These are phyloP conservation scores for baker's yeast (Saccharomyces cerevisiae) DNA, from an alignment of 805 yeast genomes.

Conservation along the genomic window DNA sequence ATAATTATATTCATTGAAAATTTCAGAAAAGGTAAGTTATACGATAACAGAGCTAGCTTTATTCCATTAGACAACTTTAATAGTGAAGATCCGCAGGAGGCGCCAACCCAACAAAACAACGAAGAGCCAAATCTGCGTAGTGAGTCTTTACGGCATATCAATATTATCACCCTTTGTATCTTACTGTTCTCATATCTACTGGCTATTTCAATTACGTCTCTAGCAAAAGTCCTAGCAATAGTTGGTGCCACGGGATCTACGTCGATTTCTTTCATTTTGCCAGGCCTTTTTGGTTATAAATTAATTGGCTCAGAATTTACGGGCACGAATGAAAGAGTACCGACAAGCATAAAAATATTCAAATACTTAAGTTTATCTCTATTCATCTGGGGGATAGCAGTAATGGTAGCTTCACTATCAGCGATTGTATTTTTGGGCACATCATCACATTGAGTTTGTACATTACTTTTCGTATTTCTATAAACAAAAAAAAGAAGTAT, in stretches of 20 bases:
- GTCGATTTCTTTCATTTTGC: constrained; percentile 65
- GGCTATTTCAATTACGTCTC: constrained; percentile 53
- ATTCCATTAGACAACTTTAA: not conserved
- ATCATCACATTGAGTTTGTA: constrained; percentile 1
- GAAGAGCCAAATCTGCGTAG: not conserved
- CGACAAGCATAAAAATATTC: constrained; percentile 26
- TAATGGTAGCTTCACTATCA: constrained; percentile 45
- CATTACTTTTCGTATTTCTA: not conserved
- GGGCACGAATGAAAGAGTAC: constrained; percentile 7
- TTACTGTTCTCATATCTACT: constrained; percentile 42
- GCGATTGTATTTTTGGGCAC: constrained; percentile 29
- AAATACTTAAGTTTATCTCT: constrained; percentile 34
- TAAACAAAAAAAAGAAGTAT: not conserved
- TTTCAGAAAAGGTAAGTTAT: not conserved
- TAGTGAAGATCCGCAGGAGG: not conserved
- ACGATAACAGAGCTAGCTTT: not conserved
- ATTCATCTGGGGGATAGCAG: constrained; percentile 41
- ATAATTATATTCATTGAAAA: constrained; percentile 43
- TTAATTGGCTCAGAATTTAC: constrained; percentile 20
- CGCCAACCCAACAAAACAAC: constrained; percentile 13
- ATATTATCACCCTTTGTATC: constrained; percentile 41
- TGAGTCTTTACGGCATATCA: constrained; percentile 13
- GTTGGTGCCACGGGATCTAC: constrained; percentile 85
- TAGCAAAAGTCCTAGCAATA: constrained; percentile 60
- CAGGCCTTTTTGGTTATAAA: constrained; percentile 63